Base-by-base conservation (phyloP, 805 yeast species). In the Zygosaccharomyces kombuchaensis region DNA sequence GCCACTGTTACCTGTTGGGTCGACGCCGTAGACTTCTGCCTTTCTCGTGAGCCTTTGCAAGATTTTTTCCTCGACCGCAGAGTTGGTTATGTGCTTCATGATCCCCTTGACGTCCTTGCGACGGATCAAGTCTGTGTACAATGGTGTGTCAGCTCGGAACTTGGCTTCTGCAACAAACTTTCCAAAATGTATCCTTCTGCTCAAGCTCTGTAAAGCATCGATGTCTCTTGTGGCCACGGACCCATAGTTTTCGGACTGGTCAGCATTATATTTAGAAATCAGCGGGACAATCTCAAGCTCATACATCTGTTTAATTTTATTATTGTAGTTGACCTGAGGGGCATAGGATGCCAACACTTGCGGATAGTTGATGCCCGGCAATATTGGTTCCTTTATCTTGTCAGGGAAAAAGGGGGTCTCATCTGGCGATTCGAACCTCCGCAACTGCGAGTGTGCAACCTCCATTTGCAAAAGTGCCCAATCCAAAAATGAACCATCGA, bases 141-240 rank as follows among this genome's bases (percentile, higher is more conserved):
- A 65, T 40, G 77, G 86, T 29, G 71, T 74, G 50, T 90, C 93
- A 22, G 73, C 69, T 57, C 75, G 81, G 66, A 80, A 93, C 67
- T 93, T 93, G 36, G 96, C 85, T 65, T 93, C 99, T 4, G 99
- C 99, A 8, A 93, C 99, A 72, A 91, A 93, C 67, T 86, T 87
- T 40, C 99, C 99, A 68, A 91, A 93, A 68, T 93, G 99, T 55
- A 93, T 87, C 62, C 99, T 77, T 58, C 99, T 75, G 7, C 96
- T 85, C 36, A 93, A 69, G 4, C 96, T 83, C 66, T 93, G 96
- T 54, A 93, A 73, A 54, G 85, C 80, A 54, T 86, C 95, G 46
- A 91, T 85, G 62, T 93, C 99, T 51, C 87, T 74, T 32, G 80
- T 71, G 3, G 95, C 82, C 32, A 93, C 87, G 22, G 95, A 84